Evolutionary conservation across 371 early-diverging fungal species (phyloP).

Genomic region (Globomyces sp.): DNA sequence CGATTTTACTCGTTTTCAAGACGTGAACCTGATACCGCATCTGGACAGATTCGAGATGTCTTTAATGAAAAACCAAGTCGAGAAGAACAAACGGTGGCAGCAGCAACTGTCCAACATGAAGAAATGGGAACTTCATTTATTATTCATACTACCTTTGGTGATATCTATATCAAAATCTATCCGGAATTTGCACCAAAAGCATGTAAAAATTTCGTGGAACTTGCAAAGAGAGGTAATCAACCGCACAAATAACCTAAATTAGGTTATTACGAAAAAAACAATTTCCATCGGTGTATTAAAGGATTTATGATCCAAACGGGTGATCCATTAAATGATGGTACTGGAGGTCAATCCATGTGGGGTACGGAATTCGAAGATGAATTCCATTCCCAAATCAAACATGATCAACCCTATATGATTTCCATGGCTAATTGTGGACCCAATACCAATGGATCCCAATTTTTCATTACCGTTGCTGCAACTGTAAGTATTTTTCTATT

Average conservation of each 20-base stretch:
- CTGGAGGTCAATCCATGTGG: constrained; percentile 95
- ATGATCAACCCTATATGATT: constrained; percentile 87
- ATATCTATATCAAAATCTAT: constrained; percentile 79
- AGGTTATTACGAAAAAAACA: constrained; percentile 44
- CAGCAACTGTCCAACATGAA: constrained; percentile 48
- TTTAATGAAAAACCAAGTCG: constrained; percentile 96
- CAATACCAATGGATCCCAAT: constrained; percentile 91
- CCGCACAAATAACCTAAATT: no score
- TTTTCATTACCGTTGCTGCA: constrained; percentile 95
- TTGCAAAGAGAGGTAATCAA: constrained; percentile 67
- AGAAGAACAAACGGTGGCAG: constrained; percentile 92
- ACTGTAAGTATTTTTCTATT: constrained; percentile 55
- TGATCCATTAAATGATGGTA: constrained; percentile 76
- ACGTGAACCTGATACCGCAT: constrained; percentile 71
- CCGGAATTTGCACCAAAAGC: constrained; percentile 86
- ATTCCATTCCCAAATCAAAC: constrained; percentile 70
- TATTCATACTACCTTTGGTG: constrained; percentile 83
- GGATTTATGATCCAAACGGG: constrained; percentile 74
- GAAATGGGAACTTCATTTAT: constrained; percentile 68
- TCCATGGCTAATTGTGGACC: constrained; percentile 99
- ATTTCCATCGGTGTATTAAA: constrained; percentile 67
- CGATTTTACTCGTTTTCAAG: constrained; percentile 90
- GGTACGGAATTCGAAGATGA: constrained; percentile 96
- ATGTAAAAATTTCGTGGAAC: constrained; percentile 90
- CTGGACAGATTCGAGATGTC: constrained; percentile 70